Base-by-base conservation (phyloP, 169 alveolate genomes). In the Plasmodium relictum region DNA sequence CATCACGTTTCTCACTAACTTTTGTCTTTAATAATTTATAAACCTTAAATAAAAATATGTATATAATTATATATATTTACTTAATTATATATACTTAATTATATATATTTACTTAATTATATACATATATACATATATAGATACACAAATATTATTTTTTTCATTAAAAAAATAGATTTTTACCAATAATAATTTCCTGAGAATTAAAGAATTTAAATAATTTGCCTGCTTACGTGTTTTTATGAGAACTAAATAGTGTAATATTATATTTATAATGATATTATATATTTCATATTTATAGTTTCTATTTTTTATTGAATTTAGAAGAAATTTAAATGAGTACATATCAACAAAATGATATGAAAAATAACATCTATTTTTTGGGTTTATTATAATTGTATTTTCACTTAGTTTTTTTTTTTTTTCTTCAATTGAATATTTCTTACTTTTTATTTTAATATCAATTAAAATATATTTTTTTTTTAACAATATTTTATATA, bases 311-410 rank as follows among this genome's bases (percentile, higher is more conserved):
- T 65, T 31, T 50, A 78, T 78, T 24, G 71, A 24, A 58, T 78
- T 78, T 78, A 78, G 12, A 10, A 78, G 20, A 78, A 63, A 66
- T 18, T 20, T 12, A 78, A 78, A 78, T 6, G 89, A 63, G 45
- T 39, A 63, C 56, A 78, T 78, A 41, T 78, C 78, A 63, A 62
- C 72, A 78, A 65, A 78, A 70, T 78, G 89, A 59, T 48, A 78
- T 7, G 89, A 78, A 42, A 78, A 78, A 56, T 78, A 78, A 22
- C 71, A 63, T 42, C 16, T 45, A 20, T 78, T 66, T 50, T 24
- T 31, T 1, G 41, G n/a, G 6, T 9, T 58, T 63, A 73, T 50
- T 20, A 20, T 73, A 48, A 73, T 31, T 8, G 68, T 71, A 26
- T 52, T 50, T 50, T n/a, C 26, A 6, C 65, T 37, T 20, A 18